phyloP scores from a whole-genome alignment of 2,329 filamentous ascomycete species.

The Cladosporium velox region DNA sequence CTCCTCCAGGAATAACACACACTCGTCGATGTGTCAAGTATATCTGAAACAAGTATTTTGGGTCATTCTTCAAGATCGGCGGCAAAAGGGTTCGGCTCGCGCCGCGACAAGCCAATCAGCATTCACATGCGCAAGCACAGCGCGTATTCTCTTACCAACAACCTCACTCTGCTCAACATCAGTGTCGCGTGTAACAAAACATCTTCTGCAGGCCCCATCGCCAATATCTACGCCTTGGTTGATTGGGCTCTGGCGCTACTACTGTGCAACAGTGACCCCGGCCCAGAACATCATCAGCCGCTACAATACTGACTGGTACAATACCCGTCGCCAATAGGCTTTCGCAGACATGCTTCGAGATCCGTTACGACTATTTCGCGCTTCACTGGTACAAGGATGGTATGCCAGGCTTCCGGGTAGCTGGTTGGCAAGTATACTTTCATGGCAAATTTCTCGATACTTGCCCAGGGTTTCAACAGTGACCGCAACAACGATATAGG shows the following conservation, averaged over 20 bases:
- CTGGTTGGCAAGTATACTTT: conserved; percentile 5
- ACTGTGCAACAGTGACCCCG: background rate
- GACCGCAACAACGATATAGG: conserved; percentile 9
- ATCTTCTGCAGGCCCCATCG: background rate
- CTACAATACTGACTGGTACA: background rate
- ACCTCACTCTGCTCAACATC: conserved; percentile 1
- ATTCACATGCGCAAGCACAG: background rate
- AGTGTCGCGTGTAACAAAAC: background rate
- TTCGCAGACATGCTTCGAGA: background rate
- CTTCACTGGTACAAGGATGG: background rate
- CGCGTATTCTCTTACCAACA: conserved; percentile 5
- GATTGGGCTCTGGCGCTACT: background rate
- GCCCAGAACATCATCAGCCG: conserved; percentile 1
- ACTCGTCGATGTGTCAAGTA: background rate
- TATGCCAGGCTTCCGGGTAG: background rate
- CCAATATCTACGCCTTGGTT: background rate
- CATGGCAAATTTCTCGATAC: background rate
- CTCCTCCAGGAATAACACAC: background rate
- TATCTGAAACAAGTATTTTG: background rate
- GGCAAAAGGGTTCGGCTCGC: conserved; percentile 2
- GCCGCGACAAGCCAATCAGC: background rate
- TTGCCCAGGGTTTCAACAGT: conserved; percentile 7
- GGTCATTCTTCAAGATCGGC: conserved; percentile 1
- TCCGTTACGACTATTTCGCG: background rate
- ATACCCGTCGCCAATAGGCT: background rate